Evolutionary conservation across 768 basidiomycete species (phyloP), one percentile per base, ranked within the genome.

Genomic region (Collybia nuda): DNA sequence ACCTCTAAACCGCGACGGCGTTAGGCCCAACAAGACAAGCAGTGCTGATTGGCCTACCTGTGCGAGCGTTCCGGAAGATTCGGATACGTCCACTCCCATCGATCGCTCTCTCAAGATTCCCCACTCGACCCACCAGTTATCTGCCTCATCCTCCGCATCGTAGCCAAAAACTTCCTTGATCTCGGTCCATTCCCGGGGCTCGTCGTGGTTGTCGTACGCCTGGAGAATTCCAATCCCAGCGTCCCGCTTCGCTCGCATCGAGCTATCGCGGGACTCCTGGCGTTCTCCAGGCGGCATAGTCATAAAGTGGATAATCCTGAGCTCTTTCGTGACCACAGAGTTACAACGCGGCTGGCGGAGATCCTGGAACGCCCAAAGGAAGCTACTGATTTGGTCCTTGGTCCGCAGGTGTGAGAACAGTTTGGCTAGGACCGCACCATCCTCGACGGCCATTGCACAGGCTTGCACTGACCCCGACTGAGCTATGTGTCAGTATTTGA

Each of bases 121-220:
- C 76, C 77, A 81, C 48, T 75, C 67, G 26, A 76, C 62, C 80
- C 81, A 83, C 81, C 81, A 84, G 50, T 82, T 75, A 48, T 82
- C 80, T 6, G 80, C 82, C 22, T 79, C 77, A 24, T 84, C 80
- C 57, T 79, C 77, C 18, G 79, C 77, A 49, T 81, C 76, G 56
- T 83, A 82, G 11, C 71, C 71, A 55, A 80, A 83, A 21, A 79
- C 54, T 18, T 71, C 69, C 48, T 72, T 75, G 39, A 80, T 67
- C 46, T 74, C 72, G 14, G 71, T 67, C 76, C 81, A 83, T 51
- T 79, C 67, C 5, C 44, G 55, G 5, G 53, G 39, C 49, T 56
- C 53, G 23, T 60, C 54, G 12, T 18, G 6, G 12, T 51, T 50
- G 21, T 54, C 44, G 21, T 12, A 41, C 21, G 36, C 48, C 15